Conservation (phyloP, 2,329 filamentous ascomycete species). For the Karstenula rhodostoma region DNA sequence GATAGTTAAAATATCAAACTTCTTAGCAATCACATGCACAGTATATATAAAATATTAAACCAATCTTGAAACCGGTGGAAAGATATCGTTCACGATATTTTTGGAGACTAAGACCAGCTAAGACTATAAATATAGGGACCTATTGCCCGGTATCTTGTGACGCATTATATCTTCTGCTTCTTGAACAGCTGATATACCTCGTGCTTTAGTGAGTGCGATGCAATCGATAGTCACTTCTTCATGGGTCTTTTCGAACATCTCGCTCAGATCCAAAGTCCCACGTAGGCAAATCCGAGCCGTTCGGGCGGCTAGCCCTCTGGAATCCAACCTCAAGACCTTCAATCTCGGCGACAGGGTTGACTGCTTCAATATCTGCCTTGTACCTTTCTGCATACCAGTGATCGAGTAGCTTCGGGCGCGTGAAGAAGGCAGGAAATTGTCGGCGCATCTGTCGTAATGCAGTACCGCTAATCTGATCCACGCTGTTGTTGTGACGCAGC, state of each 20-base stretch:
- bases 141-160: too few species aligned
- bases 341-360: conserved; percentile 2
- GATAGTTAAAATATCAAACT: too few species aligned
- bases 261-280: conserved; percentile 6
- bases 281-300: conserved; percentile 1
- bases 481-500: conserved; percentile 5
- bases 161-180: too few species aligned
- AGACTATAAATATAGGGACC: too few species aligned
- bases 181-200: too few species aligned
- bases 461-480: conserved; percentile 2
- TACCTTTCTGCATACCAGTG: conserved; percentile 4
- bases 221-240: not conserved
- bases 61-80: too few species aligned
- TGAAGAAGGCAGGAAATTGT: conserved; percentile 1
- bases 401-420: not conserved
- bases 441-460: conserved; percentile 3
- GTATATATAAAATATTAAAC: too few species aligned
- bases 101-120: too few species aligned
- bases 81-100: too few species aligned
- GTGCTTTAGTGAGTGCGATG: too few species aligned
- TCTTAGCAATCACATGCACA: too few species aligned
- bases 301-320: not conserved
- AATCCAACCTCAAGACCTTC: not conserved
- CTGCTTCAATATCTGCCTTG: not conserved
- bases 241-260: conserved; percentile 1